Evolutionary conservation across 2,329 filamentous ascomycete genomes (phyloP).

Genomic region (Pestalotiopsis fici): DNA sequence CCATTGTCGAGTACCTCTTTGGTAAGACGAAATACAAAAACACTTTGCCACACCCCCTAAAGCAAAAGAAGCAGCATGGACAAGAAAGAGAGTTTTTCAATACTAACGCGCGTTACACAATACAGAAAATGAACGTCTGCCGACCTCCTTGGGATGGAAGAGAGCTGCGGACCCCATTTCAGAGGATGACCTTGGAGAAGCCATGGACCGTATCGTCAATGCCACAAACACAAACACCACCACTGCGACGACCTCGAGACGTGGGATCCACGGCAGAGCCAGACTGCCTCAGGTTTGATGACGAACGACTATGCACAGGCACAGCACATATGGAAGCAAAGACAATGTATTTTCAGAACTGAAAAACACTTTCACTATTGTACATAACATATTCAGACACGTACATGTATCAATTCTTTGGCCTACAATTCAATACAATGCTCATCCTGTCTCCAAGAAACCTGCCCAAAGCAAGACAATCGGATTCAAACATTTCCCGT

Average conservation of each 20-base stretch:
- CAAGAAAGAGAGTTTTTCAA: background rate
- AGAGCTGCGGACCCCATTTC: background rate
- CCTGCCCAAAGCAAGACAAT: no score
- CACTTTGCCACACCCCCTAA: background rate
- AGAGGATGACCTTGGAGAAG: background rate
- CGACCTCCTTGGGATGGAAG: background rate
- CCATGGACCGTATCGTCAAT: background rate
- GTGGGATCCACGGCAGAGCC: background rate
- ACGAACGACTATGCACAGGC: no score
- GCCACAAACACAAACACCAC: background rate
- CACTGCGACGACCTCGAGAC: background rate
- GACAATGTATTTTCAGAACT: no score
- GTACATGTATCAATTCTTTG: no score
- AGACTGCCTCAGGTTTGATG: background rate
- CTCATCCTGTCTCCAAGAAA: no score
- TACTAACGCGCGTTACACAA: background rate
- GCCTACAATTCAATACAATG: no score
- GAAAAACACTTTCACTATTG: no score
- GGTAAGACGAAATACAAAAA: slow-evolving; percentile 9
- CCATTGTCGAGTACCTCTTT: slow-evolving; percentile 17
- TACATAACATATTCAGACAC: no score
- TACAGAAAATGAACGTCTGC: background rate
- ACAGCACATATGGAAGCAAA: no score
- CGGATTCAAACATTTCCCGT: background rate
- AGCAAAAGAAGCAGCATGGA: no score